Base-by-base conservation (phyloP, 169 alveolate species). In the Cryptosporidium canis region DNA sequence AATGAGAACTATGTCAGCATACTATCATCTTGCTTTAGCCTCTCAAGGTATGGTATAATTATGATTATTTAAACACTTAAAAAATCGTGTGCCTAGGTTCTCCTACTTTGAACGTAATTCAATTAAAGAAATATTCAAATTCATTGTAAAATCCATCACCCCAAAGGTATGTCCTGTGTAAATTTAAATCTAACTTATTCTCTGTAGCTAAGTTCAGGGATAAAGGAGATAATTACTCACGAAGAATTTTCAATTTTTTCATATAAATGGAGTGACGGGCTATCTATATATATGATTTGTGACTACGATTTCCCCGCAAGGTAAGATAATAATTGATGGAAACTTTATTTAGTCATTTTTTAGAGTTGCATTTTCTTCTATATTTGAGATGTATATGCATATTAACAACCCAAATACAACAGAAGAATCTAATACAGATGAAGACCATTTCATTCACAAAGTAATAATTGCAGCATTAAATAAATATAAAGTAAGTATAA, bases 321-420 rank as follows among this genome's bases (percentile, higher is more conserved):
- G 87, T 77, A 41, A 77, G 43, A 0, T 16, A 24, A 11, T 2
- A 31, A 11, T 51, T 48, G 1, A 71, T n/a, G n/a, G 11, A 48
- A 18, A 29, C 39, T 31, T 53, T 18, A 39, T 0, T 11, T 18
- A 4, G 47, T 39, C 8, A 0, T 47, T 68, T 14, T 68, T 8
- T 77, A 77, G 87, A 18, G 27, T 44, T 39, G 87, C 87, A 21
- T 77, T 77, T 58, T 61, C 66, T 18, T 77, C 67, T 77, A 77
- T 77, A n/a, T 43, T 29, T 27, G 87, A 77, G 39, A 27, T 39
- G 7, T 77, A 77, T 29, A 51, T 29, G 24, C 14, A 2, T 16
- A 33, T 61, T 61, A 61, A 21, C 24, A 24, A 61, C n/a, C n/a
- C 35, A 65, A 39, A 29, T 51, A 27, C n/a, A 35, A 14, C 35